Evolutionary conservation across 805 yeast species (phyloP), one percentile per base, ranked within the genome.

Genomic region (Candida xyloterini): DNA sequence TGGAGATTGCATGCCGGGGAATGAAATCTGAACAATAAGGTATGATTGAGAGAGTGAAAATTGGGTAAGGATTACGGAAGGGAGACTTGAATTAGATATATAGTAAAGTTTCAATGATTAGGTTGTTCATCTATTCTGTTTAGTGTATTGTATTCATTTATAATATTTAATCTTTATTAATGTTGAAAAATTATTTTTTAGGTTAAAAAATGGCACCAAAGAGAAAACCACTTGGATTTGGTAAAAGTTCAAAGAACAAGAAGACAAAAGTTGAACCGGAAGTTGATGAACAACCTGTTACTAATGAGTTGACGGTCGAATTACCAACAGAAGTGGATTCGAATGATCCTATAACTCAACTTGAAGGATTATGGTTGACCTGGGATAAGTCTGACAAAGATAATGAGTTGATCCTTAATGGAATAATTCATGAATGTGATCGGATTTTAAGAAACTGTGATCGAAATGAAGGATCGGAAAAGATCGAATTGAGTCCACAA

Each of bases 351-450:
- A 54, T 86, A n/a, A 79, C 79, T 6, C 95, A 88, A 59, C 63
- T 90, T 43, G 66, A 63, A 43, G 95, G 84, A 1, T 64, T 90
- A 28, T 87, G 90, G 84, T 63, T 67, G 11, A 79, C 86, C 3
- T 86, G 77, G 62, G 52, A 64, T 29, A 58, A 66, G 4, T 69
- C 83, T 2, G 78, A 74, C 4, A 74, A 75, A 41, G 83, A 81
- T 15, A 76, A 74, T 47, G 85, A 81, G 55, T 63, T 79, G 44
- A 72, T 84, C 25, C 57, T 84, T 42, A 84, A 89, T 53, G 97
- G 96, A 16, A 73, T 90, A 4, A 74, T 91, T n/a, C 96, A 90
- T 53, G 97, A 91, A 58, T 84, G 95, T 65, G 96, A 91, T 55
- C 66, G 95, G 35, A 59, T 88, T 24, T 68, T 89, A 48, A 70